Conservation (phyloP, 2,329 filamentous ascomycete species). For the Botryosphaeria dothidea region DNA sequence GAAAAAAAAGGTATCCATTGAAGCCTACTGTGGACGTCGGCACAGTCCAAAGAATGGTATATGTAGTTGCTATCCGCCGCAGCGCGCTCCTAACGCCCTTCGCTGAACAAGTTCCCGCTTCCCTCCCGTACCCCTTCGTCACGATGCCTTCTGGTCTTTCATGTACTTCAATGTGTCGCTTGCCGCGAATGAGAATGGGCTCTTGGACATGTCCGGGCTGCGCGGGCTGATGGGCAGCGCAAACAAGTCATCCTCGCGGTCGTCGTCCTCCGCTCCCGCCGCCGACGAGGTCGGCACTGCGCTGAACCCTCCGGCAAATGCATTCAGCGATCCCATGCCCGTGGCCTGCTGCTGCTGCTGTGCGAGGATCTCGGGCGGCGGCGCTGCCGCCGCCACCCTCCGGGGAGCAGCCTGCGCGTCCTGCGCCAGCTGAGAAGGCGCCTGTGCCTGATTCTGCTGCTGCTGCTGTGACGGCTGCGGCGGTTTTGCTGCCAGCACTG, state of each 20-base stretch:
- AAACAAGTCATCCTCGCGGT: constrained; percentile 79
- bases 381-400: constrained; percentile 34
- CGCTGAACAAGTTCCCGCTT: background rate
- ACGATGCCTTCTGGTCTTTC: constrained; percentile 32
- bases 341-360: constrained; percentile 33
- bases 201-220: constrained; percentile 81
- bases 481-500: constrained; percentile 43
- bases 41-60: constrained; percentile 15
- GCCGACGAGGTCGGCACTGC: constrained; percentile 19
- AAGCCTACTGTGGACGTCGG: constrained; percentile 11
- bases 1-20: constrained; percentile 10
- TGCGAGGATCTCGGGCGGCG: constrained; percentile 40
- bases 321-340: constrained; percentile 48
- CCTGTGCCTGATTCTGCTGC: background rate
- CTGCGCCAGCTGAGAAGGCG: constrained; percentile 23
- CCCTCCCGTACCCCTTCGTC: constrained; percentile 11
- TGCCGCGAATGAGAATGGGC: constrained; percentile 68
- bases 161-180: constrained; percentile 36
- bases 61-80: constrained; percentile 13
- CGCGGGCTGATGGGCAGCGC: constrained; percentile 83
- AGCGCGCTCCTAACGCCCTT: constrained; percentile 6
- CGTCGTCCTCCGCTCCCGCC: constrained; percentile 44
- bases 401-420: constrained; percentile 27
- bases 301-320: constrained; percentile 35
- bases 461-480: too few species aligned